Conservation (phyloP, 306 rosid genomes). For the Nissolia schottii region DNA sequence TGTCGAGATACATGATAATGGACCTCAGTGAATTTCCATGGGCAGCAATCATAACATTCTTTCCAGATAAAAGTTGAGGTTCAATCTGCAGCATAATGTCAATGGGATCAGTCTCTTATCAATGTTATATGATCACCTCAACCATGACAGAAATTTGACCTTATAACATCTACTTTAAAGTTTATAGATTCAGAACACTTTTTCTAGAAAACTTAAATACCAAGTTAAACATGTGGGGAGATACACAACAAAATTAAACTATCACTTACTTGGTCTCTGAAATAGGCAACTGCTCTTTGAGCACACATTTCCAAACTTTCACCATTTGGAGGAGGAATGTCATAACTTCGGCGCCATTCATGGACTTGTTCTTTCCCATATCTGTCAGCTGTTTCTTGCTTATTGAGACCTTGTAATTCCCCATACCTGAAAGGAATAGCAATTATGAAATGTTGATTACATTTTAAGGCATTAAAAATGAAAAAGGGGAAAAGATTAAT, state of each 20-base stretch:
- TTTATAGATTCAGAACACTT: neutral
- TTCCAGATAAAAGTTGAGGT: slow-evolving; percentile 86
- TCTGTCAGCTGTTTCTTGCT: slow-evolving; percentile 97
- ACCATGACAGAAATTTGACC: neutral
- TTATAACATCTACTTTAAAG: neutral
- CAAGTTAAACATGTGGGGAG: neutral
- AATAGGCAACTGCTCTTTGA: slow-evolving; percentile 96
- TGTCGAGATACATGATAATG: slow-evolving; percentile 96
- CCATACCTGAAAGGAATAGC: slow-evolving; percentile 74
- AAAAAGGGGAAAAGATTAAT: slow-evolving; percentile 22
- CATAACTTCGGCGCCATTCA: slow-evolving; percentile 97
- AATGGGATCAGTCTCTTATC: slow-evolving; percentile 25
- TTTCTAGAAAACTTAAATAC: neutral
- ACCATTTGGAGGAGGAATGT: slow-evolving; percentile 92
- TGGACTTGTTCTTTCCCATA: slow-evolving; percentile 97
- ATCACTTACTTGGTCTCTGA: slow-evolving; percentile 67
- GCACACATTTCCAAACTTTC: slow-evolving; percentile 99
- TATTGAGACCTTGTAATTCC: slow-evolving; percentile 94
- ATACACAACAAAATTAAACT: neutral
- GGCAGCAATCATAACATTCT: slow-evolving; percentile 95
- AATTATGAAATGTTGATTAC: neutral
- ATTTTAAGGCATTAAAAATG: slow-evolving; percentile 3
- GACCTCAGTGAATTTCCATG: slow-evolving; percentile 98
- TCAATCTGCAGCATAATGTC: slow-evolving; percentile 61
- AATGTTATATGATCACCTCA: slow-evolving; percentile 13